These are phyloP conservation scores for Thinopyrum elongatum DNA, from an alignment of 176 grass and related monocot genomes.

Conservation along the genomic window DNA sequence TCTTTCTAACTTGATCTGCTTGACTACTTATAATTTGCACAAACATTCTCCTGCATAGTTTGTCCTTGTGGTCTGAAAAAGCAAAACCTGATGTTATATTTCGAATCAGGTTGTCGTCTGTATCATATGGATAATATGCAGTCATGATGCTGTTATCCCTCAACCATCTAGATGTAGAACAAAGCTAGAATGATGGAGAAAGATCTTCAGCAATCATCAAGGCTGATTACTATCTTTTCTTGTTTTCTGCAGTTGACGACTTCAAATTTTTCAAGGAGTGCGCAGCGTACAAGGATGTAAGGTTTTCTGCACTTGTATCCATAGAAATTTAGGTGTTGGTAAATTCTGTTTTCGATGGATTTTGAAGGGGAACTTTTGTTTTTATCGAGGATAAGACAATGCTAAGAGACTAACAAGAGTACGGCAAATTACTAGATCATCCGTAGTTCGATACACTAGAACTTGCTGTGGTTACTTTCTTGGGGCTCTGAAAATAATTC, in stretches of 20 bases:
- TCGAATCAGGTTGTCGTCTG: slow-evolving; percentile 55
- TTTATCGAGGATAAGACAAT: background rate
- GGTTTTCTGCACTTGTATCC: slow-evolving; percentile 14
- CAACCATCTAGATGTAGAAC: no score
- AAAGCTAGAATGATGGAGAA: no score
- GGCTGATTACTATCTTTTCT: background rate
- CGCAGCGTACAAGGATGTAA: slow-evolving; percentile 67
- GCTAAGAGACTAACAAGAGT: background rate
- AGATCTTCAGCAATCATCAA: no score
- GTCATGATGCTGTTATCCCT: no score
- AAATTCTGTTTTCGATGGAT: background rate
- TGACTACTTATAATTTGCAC: slow-evolving; percentile 1
- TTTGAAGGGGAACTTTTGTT: background rate
- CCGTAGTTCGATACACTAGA: no score
- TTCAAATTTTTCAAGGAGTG: slow-evolving; percentile 63
- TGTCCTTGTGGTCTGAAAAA: background rate
- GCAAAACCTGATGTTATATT: background rate
- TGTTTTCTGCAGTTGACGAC: slow-evolving; percentile 54
- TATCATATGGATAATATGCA: background rate
- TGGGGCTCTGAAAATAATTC: no score
- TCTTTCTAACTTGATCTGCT: slow-evolving; percentile 25
- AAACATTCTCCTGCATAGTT: no score
- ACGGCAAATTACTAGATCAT: background rate
- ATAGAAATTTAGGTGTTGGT: background rate
- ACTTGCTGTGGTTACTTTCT: no score